Base-by-base conservation (phyloP, 2,329 filamentous ascomycete species). In the Atkinsonella hypoxylon region DNA sequence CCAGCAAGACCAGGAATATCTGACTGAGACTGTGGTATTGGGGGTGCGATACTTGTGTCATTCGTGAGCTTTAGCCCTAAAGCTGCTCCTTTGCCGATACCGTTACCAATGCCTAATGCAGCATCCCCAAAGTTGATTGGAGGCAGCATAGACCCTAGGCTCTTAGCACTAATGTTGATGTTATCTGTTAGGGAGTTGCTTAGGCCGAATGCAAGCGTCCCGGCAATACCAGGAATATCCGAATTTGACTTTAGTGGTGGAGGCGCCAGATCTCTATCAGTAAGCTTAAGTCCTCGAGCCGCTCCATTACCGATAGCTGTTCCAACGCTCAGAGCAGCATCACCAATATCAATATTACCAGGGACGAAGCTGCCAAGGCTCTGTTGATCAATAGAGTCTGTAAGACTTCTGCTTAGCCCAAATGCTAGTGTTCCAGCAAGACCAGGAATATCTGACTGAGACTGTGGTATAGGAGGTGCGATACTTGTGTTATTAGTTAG, bases 221-320 rank as follows among this genome's bases (percentile, higher is more conserved):
- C 44, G 4, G 42, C 50, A 9, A 54, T 45, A 12, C 39, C 51
- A 12, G 48, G 45, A 11, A 52, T 51, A 31, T 47, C 49, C 11
- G 39, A 48, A 17, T 32, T n/a, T n/a, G 32, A 41, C 15, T 7
- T 42, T 12, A 31, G 48, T 10, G 18, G 32, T 10, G 38, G 53
- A 13, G 38, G 49, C n/a, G 17, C 22, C 8, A 49, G 30, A 12
- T 44, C 26, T 32, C 30, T 47, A 15, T 48, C 22, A 9, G 38
- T 26, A 8, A 52, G 39, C 18, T 47, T 49, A 5, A 52, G 20
- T 11, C 51, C 47, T 20, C 38, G 47, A 4, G 49, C 45, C n/a
- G 54, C 52, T n/a, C 56, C 56, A 22, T 30, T 38, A 18, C 56
- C 56, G 9, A 57, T 31, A 6, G 52, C 55, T 11, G 49, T 42